Base-by-base conservation (phyloP, 768 basidiomycete genomes). In the Agrocybe praecox region DNA sequence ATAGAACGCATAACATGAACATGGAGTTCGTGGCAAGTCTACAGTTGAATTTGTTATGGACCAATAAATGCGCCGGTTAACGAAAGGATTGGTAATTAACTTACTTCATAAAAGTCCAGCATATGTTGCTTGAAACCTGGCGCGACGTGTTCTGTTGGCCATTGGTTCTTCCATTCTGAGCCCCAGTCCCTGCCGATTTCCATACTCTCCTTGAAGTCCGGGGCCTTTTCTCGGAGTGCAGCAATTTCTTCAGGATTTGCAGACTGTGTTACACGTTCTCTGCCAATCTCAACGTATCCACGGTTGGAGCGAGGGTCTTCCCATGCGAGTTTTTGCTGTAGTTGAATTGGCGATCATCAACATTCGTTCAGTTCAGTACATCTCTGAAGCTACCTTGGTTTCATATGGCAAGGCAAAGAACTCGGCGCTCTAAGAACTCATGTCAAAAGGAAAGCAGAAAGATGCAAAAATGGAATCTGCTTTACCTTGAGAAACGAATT, bases 141-240 rank as follows among this genome's bases (percentile, higher is more conserved):
- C 1, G 74, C 83, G 50, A 85, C 80, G 2, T 58, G 65, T 63
- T 90, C 85, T 43, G 74, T 72, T 3, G 90, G 92, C 93, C 94
- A 95, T 61, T 80, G 80, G 68, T 96, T 96, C 57, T 82, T 85
- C 87, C 88, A 92, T 36, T 72, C 78, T 15, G 80, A 75, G 61
- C 90, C 91, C 85, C 88, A 89, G 56, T 96, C 92, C 22, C 89
- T 80, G 26, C 94, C 92, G 45, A 96, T 94, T 69, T 96, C 93
- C 86, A 95, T 92, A 8, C 85, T 78, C 70, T 95, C 92, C 70
- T 93, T 92, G 72, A 73, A 85, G 67, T 93, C 92, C 0, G 93
- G 92, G 0, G 92, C 85, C 57, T 84, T 85, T 56, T 74, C 76
- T n/a, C 93, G 85, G 19, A 94, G 74, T 44, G 78, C 70, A 45